Percentiles rank a stretch among this genome's conserved stretches.
Conservation (phyloP, 2,329 filamentous ascomycete genomes). For the Capronia epimyces region DNA sequence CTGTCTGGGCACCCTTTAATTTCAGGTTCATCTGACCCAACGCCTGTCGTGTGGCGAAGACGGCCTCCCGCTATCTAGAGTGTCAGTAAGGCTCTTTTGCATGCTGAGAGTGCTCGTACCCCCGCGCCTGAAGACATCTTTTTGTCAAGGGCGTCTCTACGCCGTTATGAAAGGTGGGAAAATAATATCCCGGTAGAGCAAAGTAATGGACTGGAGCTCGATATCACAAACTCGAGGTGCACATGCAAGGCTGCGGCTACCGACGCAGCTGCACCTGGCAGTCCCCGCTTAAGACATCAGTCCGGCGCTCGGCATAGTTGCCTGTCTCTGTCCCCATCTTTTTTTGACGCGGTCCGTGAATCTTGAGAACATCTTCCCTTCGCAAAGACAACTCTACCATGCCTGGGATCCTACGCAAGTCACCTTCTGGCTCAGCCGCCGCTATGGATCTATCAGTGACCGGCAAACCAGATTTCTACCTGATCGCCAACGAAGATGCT, state of each 20-base stretch:
- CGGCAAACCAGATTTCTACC: conserved; percentile 26
- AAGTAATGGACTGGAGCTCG: neutral
- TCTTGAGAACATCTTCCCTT: neutral
- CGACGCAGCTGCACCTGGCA: neutral
- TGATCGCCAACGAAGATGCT: conserved; percentile 69
- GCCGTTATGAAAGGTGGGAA: neutral
- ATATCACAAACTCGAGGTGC: neutral
- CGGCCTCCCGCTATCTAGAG: conserved; percentile 71
- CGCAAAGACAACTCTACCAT: conserved; percentile 4
- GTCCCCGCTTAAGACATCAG: conserved; percentile 15
- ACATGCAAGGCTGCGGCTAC: conserved; percentile 1
- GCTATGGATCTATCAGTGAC: conserved; percentile 15
- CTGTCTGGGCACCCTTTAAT: conserved; percentile 86
- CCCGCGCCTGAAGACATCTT: conserved; percentile 26
- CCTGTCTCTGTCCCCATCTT: neutral
- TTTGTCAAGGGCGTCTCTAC: conserved; percentile 33
- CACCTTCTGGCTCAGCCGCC: conserved; percentile 6
- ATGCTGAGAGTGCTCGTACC: conserved; percentile 8
- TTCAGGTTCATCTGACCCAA: conserved; percentile 96
- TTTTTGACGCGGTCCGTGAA: neutral
- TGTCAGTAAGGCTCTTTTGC: conserved; percentile 23
- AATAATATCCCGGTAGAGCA: neutral
- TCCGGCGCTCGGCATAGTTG: neutral
- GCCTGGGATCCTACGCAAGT: conserved; percentile 21
- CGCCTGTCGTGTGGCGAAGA: conserved; percentile 97